A percentile compares a stretch with the other conserved stretches of the same genome.
Conservation (phyloP, 371 early-diverging fungal species). For the Entomophthora muscae region DNA sequence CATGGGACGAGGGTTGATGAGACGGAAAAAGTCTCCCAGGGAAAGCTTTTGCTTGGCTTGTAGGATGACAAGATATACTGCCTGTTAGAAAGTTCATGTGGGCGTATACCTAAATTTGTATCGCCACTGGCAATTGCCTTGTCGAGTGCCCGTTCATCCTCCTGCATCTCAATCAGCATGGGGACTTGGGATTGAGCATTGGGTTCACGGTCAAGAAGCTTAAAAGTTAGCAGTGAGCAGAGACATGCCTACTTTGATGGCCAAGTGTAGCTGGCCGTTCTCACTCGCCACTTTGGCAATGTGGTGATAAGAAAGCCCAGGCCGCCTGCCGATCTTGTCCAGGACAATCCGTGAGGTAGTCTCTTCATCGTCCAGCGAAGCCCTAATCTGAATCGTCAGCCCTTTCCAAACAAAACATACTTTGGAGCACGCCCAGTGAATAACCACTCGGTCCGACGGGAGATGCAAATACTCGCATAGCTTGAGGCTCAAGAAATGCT, state of each 20-base stretch:
- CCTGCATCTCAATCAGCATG: slow-evolving; percentile 76
- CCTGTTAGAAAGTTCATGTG: not conserved
- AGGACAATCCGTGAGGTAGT: slow-evolving; percentile 57
- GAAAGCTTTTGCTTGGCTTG: slow-evolving; percentile 68
- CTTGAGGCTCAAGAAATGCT: slow-evolving; percentile 67
- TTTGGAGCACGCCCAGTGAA: slow-evolving; percentile 94
- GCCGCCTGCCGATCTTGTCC: slow-evolving; percentile 48
- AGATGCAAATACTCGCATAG: slow-evolving; percentile 69
- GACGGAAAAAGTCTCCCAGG: slow-evolving; percentile 74
- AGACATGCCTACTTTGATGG: slow-evolving; percentile 43
- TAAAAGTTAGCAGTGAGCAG: slow-evolving; percentile 1
- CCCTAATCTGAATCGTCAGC: slow-evolving; percentile 37
- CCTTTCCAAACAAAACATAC: slow-evolving; percentile 14
- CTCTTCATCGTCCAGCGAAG: slow-evolving; percentile 71
- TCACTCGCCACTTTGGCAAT: slow-evolving; percentile 84
- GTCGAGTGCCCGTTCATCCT: slow-evolving; percentile 67
- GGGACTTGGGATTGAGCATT: slow-evolving; percentile 87
- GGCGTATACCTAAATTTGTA: slow-evolving; percentile 59
- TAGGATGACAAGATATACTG: slow-evolving; percentile 78
- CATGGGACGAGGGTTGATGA: slow-evolving; percentile 57
- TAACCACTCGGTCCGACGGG: slow-evolving; percentile 59
- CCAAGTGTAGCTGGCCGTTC: slow-evolving; percentile 70
- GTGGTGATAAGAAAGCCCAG: slow-evolving; percentile 70
- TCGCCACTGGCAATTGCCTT: slow-evolving; percentile 91
- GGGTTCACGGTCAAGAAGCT: slow-evolving; percentile 85